Evolutionary conservation across 345 rosid species (phyloP).

Genomic region (Salix dunnii): DNA sequence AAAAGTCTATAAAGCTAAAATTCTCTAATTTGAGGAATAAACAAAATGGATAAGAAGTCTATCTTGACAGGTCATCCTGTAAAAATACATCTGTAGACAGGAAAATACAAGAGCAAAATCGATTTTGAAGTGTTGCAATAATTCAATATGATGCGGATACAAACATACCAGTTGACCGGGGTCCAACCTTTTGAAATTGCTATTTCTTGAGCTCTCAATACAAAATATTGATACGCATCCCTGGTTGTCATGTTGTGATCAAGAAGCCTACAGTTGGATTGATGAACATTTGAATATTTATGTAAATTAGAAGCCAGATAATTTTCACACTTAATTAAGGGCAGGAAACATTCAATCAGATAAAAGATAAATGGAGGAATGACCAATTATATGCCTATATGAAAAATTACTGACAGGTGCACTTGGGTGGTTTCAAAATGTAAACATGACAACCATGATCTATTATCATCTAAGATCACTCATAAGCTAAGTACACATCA

Average conservation of each 20-base stretch:
- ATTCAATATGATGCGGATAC: not conserved
- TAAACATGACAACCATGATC: not conserved
- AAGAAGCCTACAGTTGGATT: conserved; percentile 59
- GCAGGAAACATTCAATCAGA: not conserved
- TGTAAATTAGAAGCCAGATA: not conserved
- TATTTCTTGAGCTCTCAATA: conserved; percentile 74
- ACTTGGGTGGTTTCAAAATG: not conserved
- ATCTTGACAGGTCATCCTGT: not conserved
- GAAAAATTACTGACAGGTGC: not conserved
- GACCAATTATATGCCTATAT: not conserved
- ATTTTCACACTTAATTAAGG: not conserved
- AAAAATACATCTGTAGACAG: not conserved
- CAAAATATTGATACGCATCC: conserved; percentile 74
- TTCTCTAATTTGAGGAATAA: not conserved
- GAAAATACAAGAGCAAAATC: not conserved
- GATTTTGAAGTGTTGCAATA: not conserved
- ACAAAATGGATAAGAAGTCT: not conserved
- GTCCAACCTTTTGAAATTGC: conserved; percentile 73
- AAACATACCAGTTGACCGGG: conserved; percentile 77
- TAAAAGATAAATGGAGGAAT: not conserved
- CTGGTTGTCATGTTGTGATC: conserved; percentile 55
- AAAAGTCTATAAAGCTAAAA: not conserved
- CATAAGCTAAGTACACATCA: not conserved
- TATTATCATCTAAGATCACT: not conserved
- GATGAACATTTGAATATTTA: not conserved